Evolutionary conservation across 2,329 filamentous ascomycete species (phyloP).

Genomic region (Eutypella sp.): DNA sequence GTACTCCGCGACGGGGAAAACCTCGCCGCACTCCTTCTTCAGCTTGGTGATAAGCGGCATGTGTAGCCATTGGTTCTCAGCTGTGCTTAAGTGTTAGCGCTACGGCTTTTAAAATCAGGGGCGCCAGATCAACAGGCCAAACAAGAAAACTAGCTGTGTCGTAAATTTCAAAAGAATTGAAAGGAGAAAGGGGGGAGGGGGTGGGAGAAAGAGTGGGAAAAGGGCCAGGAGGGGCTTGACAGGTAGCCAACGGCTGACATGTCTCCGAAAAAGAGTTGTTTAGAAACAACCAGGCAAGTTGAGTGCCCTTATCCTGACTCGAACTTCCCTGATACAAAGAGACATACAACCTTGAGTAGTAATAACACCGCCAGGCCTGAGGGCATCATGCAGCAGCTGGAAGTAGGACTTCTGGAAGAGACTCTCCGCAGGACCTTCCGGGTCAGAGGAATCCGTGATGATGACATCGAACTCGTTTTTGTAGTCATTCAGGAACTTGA

Average conservation of each 20-base stretch:
- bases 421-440: conserved; percentile 91
- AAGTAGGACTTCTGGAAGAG: conserved; percentile 99
- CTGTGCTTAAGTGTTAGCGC: conserved; percentile 40
- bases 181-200: not conserved
- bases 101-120: not conserved
- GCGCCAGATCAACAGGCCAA: too few relatives aligned
- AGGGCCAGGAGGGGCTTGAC: conserved; percentile 7
- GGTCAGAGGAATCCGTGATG: conserved; percentile 98
- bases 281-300: conserved; percentile 28
- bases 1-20: conserved; percentile 97
- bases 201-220: conserved; percentile 3
- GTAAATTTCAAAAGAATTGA: not conserved
- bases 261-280: conserved; percentile 15
- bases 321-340: conserved; percentile 52
- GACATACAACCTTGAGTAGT: conserved; percentile 99
- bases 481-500: conserved; percentile 96
- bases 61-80: conserved; percentile 99
- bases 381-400: conserved; percentile 82
- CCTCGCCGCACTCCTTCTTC: conserved; percentile 93
- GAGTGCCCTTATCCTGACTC: conserved; percentile 28
- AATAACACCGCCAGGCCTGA: conserved; percentile 94
- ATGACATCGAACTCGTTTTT: conserved; percentile 99
- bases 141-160: too few relatives aligned
- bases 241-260: conserved; percentile 8
- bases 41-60: conserved; percentile 88